phyloP scores from a whole-genome alignment of 1,139 yeast species.

The Wickerhamomyces sp. region DNA sequence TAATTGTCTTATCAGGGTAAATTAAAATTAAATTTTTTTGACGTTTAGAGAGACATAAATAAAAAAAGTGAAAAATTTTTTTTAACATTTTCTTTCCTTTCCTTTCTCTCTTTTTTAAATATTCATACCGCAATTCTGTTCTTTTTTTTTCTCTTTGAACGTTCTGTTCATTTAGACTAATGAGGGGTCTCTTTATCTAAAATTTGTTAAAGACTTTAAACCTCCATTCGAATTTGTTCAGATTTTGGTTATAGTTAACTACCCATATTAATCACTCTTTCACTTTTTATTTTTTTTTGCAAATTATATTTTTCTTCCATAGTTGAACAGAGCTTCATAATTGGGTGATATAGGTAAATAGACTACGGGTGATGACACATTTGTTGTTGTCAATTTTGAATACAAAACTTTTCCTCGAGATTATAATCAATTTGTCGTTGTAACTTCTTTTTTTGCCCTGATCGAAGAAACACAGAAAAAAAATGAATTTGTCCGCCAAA shows the following conservation, averaged over 20 bases:
- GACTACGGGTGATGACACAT: no score
- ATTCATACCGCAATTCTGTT: neutral
- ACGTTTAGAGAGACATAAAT: neutral
- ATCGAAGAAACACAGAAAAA: no score
- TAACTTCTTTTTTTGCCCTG: no score
- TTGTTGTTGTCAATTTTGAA: no score
- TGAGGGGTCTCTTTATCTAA: neutral
- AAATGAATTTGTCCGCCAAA: no score
- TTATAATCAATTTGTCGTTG: no score
- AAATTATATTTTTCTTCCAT: neutral
- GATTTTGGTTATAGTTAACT: neutral
- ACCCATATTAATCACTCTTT: constrained; percentile 12
- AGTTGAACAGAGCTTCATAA: constrained; percentile 14
- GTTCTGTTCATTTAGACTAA: neutral
- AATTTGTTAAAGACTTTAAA: neutral
- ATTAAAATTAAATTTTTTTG: no score
- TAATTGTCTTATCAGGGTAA: neutral
- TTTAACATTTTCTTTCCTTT: neutral
- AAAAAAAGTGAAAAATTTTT: no score
- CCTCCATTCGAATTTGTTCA: neutral
- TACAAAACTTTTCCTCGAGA: no score
- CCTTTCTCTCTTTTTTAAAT: no score
- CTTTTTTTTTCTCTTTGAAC: neutral
- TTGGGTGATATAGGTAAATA: constrained; percentile 8
- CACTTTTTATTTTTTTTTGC: constrained; percentile 5